Evolutionary conservation across 495 filamentous ascomycete genomes (phyloP).

Genomic region (Penicillium subrubescens): DNA sequence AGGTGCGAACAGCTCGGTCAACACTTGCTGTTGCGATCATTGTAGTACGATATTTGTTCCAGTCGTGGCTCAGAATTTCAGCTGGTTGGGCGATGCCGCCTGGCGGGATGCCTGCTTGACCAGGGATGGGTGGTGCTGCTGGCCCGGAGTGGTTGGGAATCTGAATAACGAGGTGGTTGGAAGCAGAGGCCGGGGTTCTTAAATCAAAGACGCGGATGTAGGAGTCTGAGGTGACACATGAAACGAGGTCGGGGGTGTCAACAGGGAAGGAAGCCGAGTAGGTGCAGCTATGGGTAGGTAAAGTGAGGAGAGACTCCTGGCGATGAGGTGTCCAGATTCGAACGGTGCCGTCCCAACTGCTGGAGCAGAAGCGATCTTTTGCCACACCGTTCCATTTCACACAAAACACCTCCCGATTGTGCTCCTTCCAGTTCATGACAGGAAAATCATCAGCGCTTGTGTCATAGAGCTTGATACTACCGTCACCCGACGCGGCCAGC

Average conservation of each 20-base stretch:
- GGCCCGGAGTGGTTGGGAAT: conserved; percentile 76
- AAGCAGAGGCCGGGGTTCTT: conserved; percentile 74
- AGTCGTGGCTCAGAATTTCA: conserved; percentile 93
- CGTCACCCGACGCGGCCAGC: conserved; percentile 83
- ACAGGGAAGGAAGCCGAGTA: conserved; percentile 85
- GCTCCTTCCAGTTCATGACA: conserved; percentile 85
- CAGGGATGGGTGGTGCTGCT: conserved; percentile 39
- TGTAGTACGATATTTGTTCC: conserved; percentile 93
- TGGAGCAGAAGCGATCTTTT: conserved; percentile 88
- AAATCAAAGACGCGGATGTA: conserved; percentile 89
- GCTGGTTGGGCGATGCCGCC: conserved; percentile 49
- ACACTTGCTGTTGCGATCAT: conserved; percentile 87
- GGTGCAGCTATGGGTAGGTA: conserved; percentile 88
- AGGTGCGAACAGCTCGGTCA: conserved; percentile 82
- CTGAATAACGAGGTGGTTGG: conserved; percentile 76
- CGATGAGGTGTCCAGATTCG: conserved; percentile 87
- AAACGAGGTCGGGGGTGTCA: conserved; percentile 74
- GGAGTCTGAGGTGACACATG: conserved; percentile 80
- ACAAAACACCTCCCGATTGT: conserved; percentile 87
- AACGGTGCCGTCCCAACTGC: conserved; percentile 91
- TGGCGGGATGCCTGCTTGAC: conserved; percentile 36
- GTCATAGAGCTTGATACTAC: conserved; percentile 93
- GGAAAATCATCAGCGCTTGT: conserved; percentile 75
- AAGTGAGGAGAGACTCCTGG: conserved; percentile 70
- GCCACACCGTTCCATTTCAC: conserved; percentile 87